Conservation (phyloP, 2,329 filamentous ascomycete species). For the Calonectria hawksworthii region DNA sequence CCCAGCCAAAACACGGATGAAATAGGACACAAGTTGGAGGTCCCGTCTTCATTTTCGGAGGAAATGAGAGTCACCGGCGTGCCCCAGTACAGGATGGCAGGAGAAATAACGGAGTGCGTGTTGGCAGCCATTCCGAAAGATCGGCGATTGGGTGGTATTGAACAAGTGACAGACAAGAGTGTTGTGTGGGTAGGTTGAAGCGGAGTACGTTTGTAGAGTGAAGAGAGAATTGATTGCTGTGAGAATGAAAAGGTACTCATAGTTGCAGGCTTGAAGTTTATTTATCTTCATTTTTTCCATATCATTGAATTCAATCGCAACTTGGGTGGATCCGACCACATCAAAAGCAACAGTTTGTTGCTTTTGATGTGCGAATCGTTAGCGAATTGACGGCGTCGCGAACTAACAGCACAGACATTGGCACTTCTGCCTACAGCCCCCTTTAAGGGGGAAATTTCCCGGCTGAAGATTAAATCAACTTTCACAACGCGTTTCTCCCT, state of each 20-base stretch:
- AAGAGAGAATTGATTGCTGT: not conserved
- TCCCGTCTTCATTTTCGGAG: constrained; percentile 56
- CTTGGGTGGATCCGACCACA: not conserved
- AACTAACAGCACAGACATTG: not conserved
- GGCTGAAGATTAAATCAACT: not conserved
- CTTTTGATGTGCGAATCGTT: not conserved
- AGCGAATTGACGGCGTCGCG: not conserved
- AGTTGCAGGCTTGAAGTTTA: not conserved
- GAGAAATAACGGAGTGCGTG: constrained; percentile 47
- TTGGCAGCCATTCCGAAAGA: not conserved
- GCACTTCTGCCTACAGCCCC: not conserved
- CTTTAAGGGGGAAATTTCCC: not conserved
- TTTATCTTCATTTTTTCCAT: not conserved
- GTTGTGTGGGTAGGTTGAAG: not conserved
- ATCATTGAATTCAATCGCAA: not conserved
- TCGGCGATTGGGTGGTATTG: not conserved
- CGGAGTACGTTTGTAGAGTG: not conserved
- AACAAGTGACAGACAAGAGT: too few species aligned
- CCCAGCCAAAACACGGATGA: constrained; percentile 62
- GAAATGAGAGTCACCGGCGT: constrained; percentile 57
- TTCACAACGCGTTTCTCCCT: not conserved
- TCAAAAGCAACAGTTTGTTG: not conserved
- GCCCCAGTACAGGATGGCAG: constrained; percentile 58
- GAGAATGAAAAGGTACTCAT: not conserved
- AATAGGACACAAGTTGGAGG: constrained; percentile 57